phyloP scores from a whole-genome alignment of 108 stramenopile genomes.

The Schizochytrium sp. region DNA sequence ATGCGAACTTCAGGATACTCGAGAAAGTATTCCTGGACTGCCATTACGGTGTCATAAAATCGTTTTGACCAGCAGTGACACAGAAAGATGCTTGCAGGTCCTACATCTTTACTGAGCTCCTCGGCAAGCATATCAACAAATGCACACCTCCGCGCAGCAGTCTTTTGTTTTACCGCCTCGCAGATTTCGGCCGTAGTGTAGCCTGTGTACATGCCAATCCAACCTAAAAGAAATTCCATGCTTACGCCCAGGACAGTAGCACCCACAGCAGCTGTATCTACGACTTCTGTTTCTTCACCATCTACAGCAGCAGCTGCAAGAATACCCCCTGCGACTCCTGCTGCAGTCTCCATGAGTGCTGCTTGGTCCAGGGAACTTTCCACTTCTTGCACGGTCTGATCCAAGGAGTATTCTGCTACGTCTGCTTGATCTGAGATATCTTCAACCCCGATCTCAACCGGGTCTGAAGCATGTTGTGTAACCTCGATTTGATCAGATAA shows the following conservation, averaged over 20 bases:
- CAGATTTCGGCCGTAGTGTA: constrained; percentile 47
- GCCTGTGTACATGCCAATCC: background rate
- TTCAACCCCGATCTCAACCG: too few species aligned
- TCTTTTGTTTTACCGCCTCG: background rate
- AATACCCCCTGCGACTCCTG: too few species aligned
- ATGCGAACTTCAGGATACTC: constrained; percentile 8
- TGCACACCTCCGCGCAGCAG: background rate
- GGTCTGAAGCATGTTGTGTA: too few species aligned
- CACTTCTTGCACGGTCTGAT: too few species aligned
- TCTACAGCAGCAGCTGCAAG: too few species aligned
- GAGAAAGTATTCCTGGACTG: constrained; percentile 24
- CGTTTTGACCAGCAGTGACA: constrained; percentile 39
- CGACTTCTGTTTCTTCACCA: too few species aligned
- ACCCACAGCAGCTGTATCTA: background rate
- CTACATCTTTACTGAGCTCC: constrained; percentile 2
- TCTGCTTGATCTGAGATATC: too few species aligned
- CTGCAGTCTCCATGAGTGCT: too few species aligned
- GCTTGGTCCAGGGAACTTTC: too few species aligned
- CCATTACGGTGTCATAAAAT: constrained; percentile 26
- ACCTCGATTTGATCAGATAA: too few species aligned
- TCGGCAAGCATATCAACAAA: constrained; percentile 23
- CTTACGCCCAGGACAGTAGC: constrained; percentile 2
- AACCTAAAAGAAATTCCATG: constrained; percentile 28
- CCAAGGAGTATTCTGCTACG: too few species aligned
- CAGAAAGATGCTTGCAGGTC: constrained; percentile 9